Conservation (phyloP, 2,329 filamentous ascomycete genomes). For the Xylariaceae sp. region DNA sequence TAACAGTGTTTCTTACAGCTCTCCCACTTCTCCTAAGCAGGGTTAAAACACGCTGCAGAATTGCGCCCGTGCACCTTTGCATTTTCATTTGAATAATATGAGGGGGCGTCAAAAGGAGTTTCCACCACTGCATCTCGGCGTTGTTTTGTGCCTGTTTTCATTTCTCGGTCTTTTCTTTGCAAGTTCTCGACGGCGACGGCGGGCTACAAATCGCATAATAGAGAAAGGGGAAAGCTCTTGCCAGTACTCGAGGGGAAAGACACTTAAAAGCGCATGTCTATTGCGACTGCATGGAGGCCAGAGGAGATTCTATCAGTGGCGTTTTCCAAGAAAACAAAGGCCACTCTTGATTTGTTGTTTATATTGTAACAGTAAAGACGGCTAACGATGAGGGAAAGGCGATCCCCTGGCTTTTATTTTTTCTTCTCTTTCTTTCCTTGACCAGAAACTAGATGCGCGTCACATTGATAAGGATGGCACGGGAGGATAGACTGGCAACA, state of each 20-base stretch:
- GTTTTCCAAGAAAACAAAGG: slow-evolving; percentile 8
- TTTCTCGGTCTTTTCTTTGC: slow-evolving; percentile 5
- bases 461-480: slow-evolving; percentile 7
- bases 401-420: slow-evolving; percentile 2
- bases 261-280: too few relatives aligned
- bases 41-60: slow-evolving; percentile 15
- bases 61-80: slow-evolving; percentile 5
- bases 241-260: slow-evolving; percentile 4
- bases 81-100: slow-evolving; percentile 26
- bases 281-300: too few relatives aligned
- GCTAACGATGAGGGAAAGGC: slow-evolving; percentile 1
- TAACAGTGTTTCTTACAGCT: slow-evolving; percentile 22
- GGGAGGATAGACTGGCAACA: too few relatives aligned
- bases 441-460: too few relatives aligned
- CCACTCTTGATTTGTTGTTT: slow-evolving; percentile 4
- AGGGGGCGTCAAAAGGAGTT: slow-evolving; percentile 20
- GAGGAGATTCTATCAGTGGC: too few relatives aligned
- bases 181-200: background rate
- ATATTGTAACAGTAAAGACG: slow-evolving; percentile 14
- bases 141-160: slow-evolving; percentile 11
- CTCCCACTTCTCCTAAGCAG: slow-evolving; percentile 31
- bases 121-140: slow-evolving; percentile 20
- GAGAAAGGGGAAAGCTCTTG: slow-evolving; percentile 4
- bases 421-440: slow-evolving; percentile 11
- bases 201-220: slow-evolving; percentile 11